Percentiles rank a stretch among this genome's conserved stretches.
Evolutionary conservation across 768 basidiomycete genomes (phyloP).

Genomic region (Kockovaella imperatae): DNA sequence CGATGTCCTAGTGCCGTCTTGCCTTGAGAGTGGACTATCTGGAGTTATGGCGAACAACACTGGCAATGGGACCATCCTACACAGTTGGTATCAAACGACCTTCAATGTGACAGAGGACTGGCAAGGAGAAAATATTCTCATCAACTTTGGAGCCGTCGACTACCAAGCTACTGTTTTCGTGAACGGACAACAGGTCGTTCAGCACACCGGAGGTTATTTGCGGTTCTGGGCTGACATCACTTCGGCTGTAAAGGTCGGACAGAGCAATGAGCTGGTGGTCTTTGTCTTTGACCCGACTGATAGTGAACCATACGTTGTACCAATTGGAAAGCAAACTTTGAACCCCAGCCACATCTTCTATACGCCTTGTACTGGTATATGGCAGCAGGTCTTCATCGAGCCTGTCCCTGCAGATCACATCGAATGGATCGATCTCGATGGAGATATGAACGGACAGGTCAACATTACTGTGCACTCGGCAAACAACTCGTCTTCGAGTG

Average conservation of each 20-base stretch:
- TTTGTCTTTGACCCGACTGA: slow-evolving; percentile 24
- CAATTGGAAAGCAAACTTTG: slow-evolving; percentile 22
- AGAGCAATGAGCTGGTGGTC: slow-evolving; percentile 14
- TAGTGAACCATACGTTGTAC: slow-evolving; percentile 4
- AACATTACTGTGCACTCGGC: slow-evolving; percentile 10
- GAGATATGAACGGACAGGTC: slow-evolving; percentile 13
- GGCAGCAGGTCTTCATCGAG: slow-evolving; percentile 25
- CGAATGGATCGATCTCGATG: slow-evolving; percentile 9
- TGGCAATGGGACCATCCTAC: neutral
- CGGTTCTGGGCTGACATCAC: slow-evolving; percentile 16
- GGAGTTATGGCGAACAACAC: slow-evolving; percentile 1
- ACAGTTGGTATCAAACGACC: slow-evolving; percentile 18
- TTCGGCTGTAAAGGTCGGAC: slow-evolving; percentile 5
- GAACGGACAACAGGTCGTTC: slow-evolving; percentile 16
- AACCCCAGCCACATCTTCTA: slow-evolving; percentile 24
- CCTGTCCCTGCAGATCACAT: slow-evolving; percentile 15
- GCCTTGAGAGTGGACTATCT: slow-evolving; percentile 18
- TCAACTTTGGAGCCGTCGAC: slow-evolving; percentile 25
- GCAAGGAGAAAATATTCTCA: slow-evolving; percentile 8
- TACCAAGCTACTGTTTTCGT: slow-evolving; percentile 24
- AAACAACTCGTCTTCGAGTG: no score
- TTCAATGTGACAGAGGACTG: slow-evolving; percentile 20
- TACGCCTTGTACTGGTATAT: slow-evolving; percentile 21
- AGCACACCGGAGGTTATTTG: slow-evolving; percentile 17
- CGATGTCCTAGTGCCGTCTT: slow-evolving; percentile 17